These are phyloP conservation scores for Eutypa lata DNA, from an alignment of 2,329 filamentous ascomycete species.

Conservation along the genomic window DNA sequence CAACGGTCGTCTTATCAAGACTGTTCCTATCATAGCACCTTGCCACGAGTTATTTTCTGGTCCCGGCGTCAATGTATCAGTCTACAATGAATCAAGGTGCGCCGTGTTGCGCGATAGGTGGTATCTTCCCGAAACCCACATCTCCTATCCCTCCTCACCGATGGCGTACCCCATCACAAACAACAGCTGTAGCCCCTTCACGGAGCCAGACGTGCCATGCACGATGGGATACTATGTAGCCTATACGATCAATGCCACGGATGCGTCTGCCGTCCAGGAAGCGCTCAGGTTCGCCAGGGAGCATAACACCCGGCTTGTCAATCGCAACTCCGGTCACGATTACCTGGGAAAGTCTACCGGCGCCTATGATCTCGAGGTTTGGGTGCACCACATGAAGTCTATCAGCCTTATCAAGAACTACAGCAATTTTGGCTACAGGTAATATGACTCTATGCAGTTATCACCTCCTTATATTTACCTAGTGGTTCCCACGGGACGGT, in stretches of 20 bases:
- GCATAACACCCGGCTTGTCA: constrained; percentile 37
- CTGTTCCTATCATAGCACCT: no score
- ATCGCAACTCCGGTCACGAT: constrained; percentile 43
- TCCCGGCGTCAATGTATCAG: no score
- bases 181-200: constrained; percentile 35
- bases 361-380: constrained; percentile 10
- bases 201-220: constrained; percentile 38
- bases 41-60: no score
- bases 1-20: no score
- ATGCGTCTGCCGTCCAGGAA: constrained; percentile 8
- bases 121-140: constrained; percentile 11
- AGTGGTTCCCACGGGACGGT: no score
- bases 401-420: no score
- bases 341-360: constrained; percentile 21
- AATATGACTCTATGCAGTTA: no score
- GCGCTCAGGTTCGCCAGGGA: constrained; percentile 27
- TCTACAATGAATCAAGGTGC: no score
- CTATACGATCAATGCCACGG: constrained; percentile 22
- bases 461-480: no score
- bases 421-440: no score
- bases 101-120: no score
- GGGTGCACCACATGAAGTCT: not conserved
- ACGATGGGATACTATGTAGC: constrained; percentile 32
- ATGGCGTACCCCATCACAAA: constrained; percentile 23
- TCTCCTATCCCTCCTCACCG: constrained; percentile 8